Evolutionary conservation across 176 grass and related monocot genomes (phyloP).

Genomic region (Carex cristatella): DNA sequence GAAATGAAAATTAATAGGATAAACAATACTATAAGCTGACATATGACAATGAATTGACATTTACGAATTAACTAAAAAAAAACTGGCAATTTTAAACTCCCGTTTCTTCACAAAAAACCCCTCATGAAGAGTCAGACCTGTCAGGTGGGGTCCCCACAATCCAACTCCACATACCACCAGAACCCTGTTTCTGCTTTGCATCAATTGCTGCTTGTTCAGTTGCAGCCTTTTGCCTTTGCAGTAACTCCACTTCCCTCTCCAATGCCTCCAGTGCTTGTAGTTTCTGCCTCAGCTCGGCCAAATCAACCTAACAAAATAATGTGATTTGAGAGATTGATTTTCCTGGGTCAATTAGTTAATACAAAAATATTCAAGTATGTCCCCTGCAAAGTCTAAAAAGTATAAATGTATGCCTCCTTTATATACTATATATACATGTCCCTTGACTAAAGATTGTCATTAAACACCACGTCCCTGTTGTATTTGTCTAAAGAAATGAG

Average conservation of each 20-base stretch:
- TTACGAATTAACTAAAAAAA: slow-evolving; percentile 16
- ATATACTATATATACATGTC: neutral
- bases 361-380: neutral
- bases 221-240: slow-evolving; percentile 70
- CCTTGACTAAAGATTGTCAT: neutral
- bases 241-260: slow-evolving; percentile 84
- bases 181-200: slow-evolving; percentile 61
- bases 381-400: neutral
- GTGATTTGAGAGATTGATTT: neutral
- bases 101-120: neutral
- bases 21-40: slow-evolving; percentile 15
- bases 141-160: slow-evolving; percentile 68
- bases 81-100: neutral
- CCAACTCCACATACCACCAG: slow-evolving; percentile 90
- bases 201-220: slow-evolving; percentile 71
- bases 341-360: neutral
- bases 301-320: slow-evolving; percentile 59
- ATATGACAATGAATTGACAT: slow-evolving; percentile 11
- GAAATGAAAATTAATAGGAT: slow-evolving; percentile 16
- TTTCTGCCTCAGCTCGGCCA: slow-evolving; percentile 90
- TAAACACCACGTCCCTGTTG: neutral
- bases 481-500: neutral
- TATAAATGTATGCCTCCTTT: neutral
- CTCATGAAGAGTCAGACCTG: slow-evolving; percentile 35
- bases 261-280: slow-evolving; percentile 64